Evolutionary conservation across 176 grass and related monocot genomes (phyloP), one percentile per base, ranked within the genome.

Genomic region (Bothriochloa decipiens): DNA sequence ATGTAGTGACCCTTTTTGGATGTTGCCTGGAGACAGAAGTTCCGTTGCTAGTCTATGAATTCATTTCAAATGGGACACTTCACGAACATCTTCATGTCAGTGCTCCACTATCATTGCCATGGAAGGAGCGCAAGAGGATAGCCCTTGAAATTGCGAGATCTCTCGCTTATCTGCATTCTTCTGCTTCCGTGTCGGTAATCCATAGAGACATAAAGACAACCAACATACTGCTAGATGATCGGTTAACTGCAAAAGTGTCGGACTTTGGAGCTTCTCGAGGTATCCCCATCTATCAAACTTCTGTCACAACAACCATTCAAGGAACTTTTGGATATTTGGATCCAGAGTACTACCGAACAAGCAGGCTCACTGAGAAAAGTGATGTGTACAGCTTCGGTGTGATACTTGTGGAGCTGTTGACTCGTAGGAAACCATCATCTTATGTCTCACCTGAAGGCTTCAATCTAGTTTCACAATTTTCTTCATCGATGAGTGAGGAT

Each of bases 21-120:
- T 94, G 88, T 55, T 94, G 92, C 66, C 82, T 94, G 0, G 86
- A 94, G 66, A 91, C 86, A 22, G 86, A 94, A 50, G 89, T 94
- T 17, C 89, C 86, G 2, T 74, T 94, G 49, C 71, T 94, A 43
- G 18, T 55, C 52, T 55, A 55, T 22, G 52, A 55, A 83, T 91
- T 94, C 52, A 91, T 94, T 65, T 73, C 89, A 9, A 94, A 91
- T 36, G 89, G 89, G 74, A 81, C 81, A 1, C 89, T 89, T 37
- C 77, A 87, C 28, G 33, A 65, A 0, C 87, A 85, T 60, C 80
- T 89, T 37, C 89, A 89, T 62, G n/a, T 22, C 3, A 70, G 11
- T 43, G 22, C 49, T 2, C 4, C 23, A 5, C 22, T 2, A n/a
- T 84, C 75, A 14, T n/a, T 92, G 12, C 16, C 72, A 23, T 92